Evolutionary conservation across 306 rosid genomes (phyloP), one percentile per base, ranked within the genome.

Genomic region (Phaseolus lunatus): DNA sequence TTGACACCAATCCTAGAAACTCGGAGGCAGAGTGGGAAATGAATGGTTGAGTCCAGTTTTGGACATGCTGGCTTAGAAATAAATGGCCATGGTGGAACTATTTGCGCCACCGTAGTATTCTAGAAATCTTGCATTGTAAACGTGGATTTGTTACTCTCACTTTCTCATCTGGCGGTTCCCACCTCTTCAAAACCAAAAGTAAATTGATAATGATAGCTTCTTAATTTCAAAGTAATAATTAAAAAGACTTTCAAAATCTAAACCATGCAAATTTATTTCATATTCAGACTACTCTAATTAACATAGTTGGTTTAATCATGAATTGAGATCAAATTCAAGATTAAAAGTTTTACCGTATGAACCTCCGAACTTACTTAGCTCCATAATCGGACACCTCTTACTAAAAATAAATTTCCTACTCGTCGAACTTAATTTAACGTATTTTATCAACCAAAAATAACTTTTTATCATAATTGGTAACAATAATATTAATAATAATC

Each of bases 1-100:
- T 74, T 57, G 84, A 75, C 72, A 18, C n/a, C 9, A 12, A 59
- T 58, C 78, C 81, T 16, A 50, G 16, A 48, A 84, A 75, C 33
- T 76, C 72, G 75, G 83, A 79, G 59, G 15, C 59, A 65, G 81
- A 52, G 63, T 72, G 83, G 44, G 44, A 39, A 39, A 9, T 39
- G 0, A 0, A 39, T 39, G 73, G 78, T 69, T 76, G 81, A 52
- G 58, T 76, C 43, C 71, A 81, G 62, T 23, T 64, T 33, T 29
- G 75, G 69, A 65, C 73, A 26, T 62, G 74, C 15, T 62, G 81
- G 68, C 73, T 76, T 61, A 68, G 11, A 69, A 75, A 62, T 7
- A 50, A 43, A 41, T 41, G 9, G 10, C 12, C 44, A 35, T 13
- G 84, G 7, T 56, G 52, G 56, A 80, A 29, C 50, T 20, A 44